These are phyloP conservation scores for Yamadazyma buinensis DNA, from an alignment of 1,139 yeast species.

Conservation along the genomic window DNA sequence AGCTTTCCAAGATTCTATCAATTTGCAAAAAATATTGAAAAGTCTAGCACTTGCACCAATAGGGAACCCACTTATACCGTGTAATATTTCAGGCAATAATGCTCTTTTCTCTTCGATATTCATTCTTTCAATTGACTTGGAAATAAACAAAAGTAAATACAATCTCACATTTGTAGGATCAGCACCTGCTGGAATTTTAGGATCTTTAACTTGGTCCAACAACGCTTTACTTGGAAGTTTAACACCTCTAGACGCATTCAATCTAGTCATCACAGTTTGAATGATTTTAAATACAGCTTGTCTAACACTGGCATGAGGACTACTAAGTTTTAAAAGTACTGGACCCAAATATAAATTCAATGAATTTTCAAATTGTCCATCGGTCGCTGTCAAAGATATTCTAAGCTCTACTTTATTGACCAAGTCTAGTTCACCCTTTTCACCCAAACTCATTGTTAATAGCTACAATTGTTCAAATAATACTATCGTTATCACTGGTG, in stretches of 20 bases:
- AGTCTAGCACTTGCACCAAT: conserved; percentile 51
- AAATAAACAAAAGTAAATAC: conserved; percentile 62
- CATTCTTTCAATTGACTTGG: conserved; percentile 61
- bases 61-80: conserved; percentile 39
- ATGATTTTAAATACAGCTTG: conserved; percentile 64
- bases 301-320: conserved; percentile 67
- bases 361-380: conserved; percentile 58
- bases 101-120: conserved; percentile 24
- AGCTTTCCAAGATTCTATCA: conserved; percentile 47
- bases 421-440: conserved; percentile 53
- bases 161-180: conserved; percentile 56
- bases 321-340: conserved; percentile 69
- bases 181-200: conserved; percentile 38
- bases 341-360: conserved; percentile 71
- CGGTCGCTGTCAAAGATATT: conserved; percentile 72
- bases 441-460: conserved; percentile 18
- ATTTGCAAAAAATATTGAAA: conserved; percentile 57
- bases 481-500: background rate
- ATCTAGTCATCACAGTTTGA: conserved; percentile 64
- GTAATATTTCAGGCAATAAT: conserved; percentile 47
- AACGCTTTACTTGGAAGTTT: conserved; percentile 61
- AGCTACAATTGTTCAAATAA: too few relatives aligned
- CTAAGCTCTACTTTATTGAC: conserved; percentile 79
- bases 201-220: conserved; percentile 58
- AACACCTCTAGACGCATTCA: conserved; percentile 53